Evolutionary conservation across 2,329 filamentous ascomycete species (phyloP), one percentile per base, ranked within the genome.

Genomic region (Calonectria fujianensis): DNA sequence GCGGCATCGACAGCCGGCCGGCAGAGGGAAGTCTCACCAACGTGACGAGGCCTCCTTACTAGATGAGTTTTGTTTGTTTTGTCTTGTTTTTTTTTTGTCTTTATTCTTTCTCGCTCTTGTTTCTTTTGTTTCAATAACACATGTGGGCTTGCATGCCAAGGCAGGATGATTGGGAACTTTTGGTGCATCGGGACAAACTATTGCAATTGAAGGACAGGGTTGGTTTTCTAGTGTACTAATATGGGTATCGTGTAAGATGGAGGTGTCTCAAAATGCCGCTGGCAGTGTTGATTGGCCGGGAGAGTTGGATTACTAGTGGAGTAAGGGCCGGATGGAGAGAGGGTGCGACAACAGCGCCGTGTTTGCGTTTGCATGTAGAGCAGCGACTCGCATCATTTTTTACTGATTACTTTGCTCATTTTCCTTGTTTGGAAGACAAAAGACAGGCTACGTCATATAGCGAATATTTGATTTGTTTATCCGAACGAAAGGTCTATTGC

Each of bases 21-120:
- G 87, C 85, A 29, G 89, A 90, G 79, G 84, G 85, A 50, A 85
- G 83, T 61, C 75, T 90, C 67, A 87, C 88, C 27, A 87, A 86
- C 50, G 81, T 89, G 31, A 86, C 86, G 54, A 85, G 85, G 80
- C 89, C 89, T 67, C 89, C 89, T 24, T 90, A 90, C 78, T 90
- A 83, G 79, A 70, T 35, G 35, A 39, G 39, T 64, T 64, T 48
- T 37, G 48, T 64, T 63, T 14, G 20, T 35, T 35, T 9, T 39
- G 16, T 39, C 4, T 29, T 14, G 2, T 31, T 32, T 45, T 13
- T 29, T 27, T 37, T 2, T 61, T 20, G 8, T 31, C 4, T 3
- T 29, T n/a, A 4, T 45, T 37, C 11, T 64, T 48, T 24, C n/a
- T 39, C 10, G 24, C n/a, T 29, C n/a, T 63, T 41, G 11, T 63